phyloP scores from a whole-genome alignment of 1,284 basidiomycete species.

The Fomitopsis schrenkii region DNA sequence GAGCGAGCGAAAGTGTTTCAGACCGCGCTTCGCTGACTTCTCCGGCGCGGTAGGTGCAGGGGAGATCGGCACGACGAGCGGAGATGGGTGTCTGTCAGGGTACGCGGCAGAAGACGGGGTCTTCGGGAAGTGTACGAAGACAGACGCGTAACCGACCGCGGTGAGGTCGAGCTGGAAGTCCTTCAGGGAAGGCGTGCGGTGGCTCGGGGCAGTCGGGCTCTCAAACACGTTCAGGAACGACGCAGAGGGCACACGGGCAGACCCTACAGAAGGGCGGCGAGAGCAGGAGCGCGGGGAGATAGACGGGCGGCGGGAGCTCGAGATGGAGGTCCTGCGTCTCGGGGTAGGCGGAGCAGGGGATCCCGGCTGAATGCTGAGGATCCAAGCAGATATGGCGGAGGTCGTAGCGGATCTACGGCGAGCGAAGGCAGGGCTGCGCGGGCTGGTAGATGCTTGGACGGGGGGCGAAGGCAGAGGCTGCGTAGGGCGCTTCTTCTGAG shows the following conservation, averaged over 20 bases:
- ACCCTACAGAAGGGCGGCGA: constrained; percentile 34
- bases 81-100: constrained; percentile 10
- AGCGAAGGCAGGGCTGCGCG: constrained; percentile 28
- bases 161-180: constrained; percentile 51
- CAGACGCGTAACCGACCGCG: constrained; percentile 57
- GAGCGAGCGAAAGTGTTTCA: constrained; percentile 28
- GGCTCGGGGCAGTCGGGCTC: constrained; percentile 30
- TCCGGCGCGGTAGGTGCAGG: constrained; percentile 10
- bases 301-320: constrained; percentile 33
- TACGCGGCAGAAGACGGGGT: constrained; percentile 27
- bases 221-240: constrained; percentile 40
- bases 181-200: constrained; percentile 30
- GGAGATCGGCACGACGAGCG: constrained; percentile 3
- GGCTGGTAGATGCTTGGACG: constrained; percentile 23
- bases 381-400: constrained; percentile 46
- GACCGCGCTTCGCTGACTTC: constrained; percentile 14
- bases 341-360: constrained; percentile 47
- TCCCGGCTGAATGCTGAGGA: constrained; percentile 59
- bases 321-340: constrained; percentile 20
- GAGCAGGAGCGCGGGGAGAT: constrained; percentile 18
- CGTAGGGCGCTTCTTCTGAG: constrained; percentile 30
- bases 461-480: constrained; percentile 27
- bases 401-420: constrained; percentile 31
- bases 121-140: constrained; percentile 54
- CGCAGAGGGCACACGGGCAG: constrained; percentile 31